Evolutionary conservation across 495 filamentous ascomycete genomes (phyloP).

Genomic region (Corynascus novoguineensis): DNA sequence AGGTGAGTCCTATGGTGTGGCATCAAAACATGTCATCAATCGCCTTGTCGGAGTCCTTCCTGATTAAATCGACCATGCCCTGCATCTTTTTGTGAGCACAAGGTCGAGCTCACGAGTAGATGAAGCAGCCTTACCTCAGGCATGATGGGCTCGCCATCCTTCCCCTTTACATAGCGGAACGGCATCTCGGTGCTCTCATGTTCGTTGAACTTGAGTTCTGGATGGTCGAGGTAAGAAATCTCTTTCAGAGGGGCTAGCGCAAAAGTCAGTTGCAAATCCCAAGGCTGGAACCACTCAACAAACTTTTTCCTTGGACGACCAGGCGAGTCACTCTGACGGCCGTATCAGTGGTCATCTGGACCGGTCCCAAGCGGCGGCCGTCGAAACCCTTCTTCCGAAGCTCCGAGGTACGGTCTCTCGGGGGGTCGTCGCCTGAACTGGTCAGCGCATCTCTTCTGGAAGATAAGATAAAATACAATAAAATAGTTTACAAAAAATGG

Average conservation of each 20-base stretch:
- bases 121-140: constrained; percentile 60
- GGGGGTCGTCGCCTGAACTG: constrained; percentile 79
- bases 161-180: constrained; percentile 82
- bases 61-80: constrained; percentile 94
- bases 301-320: constrained; percentile 78
- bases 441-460: no score
- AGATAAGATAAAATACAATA: no score
- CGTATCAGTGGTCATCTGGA: constrained; percentile 98
- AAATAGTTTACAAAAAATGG: not conserved
- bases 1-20: not conserved
- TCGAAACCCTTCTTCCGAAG: constrained; percentile 86
- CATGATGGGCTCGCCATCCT: constrained; percentile 77
- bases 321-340: constrained; percentile 89
- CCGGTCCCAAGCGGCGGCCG: constrained; percentile 80
- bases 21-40: constrained; percentile 75
- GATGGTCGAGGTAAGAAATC: constrained; percentile 77
- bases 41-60: constrained; percentile 85
- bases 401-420: constrained; percentile 87
- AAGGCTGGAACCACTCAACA: constrained; percentile 10
- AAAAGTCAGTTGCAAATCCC: not conserved
- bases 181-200: constrained; percentile 96
- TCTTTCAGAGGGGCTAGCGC: constrained; percentile 61
- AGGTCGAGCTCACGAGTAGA: not conserved
- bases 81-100: constrained; percentile 28
- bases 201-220: constrained; percentile 81